Evolutionary conservation across 164 flowering plant genomes (phyloP).

Genomic region (Magnolia sinica): DNA sequence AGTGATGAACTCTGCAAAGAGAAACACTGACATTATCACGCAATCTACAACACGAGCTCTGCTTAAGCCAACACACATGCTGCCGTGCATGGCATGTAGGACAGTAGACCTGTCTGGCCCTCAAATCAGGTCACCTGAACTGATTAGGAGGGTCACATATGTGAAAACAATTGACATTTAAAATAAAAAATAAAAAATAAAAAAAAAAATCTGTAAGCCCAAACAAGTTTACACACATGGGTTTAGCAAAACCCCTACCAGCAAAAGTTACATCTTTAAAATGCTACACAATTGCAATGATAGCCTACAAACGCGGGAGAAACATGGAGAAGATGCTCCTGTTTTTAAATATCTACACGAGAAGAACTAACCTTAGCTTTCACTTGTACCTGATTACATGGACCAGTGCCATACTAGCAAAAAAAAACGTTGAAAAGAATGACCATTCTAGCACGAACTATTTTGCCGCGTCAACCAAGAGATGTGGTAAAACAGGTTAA

Average conservation of each 20-base stretch:
- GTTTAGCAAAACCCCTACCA: too few species aligned
- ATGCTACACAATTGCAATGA: too few species aligned
- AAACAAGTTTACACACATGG: too few species aligned
- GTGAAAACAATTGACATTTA: not conserved
- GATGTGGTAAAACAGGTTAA: too few species aligned
- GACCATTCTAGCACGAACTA: not conserved
- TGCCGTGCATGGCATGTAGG: not conserved
- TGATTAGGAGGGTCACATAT: not conserved
- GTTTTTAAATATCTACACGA: not conserved
- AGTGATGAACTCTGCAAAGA: not conserved
- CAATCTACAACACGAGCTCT: not conserved
- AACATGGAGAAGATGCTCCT: not conserved
- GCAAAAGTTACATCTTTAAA: too few species aligned
- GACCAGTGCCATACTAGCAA: not conserved
- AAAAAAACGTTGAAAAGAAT: not conserved
- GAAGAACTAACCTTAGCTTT: not conserved
- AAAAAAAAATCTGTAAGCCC: not conserved
- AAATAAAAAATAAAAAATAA: too few species aligned
- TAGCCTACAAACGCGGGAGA: too few species aligned
- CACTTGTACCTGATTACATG: not conserved
- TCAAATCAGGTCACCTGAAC: not conserved
- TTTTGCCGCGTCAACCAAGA: too few species aligned
- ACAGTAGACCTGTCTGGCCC: not conserved
- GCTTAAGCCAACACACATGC: not conserved
- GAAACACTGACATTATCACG: not conserved